A percentile compares a stretch with the other conserved stretches of the same genome.
phyloP scores from a whole-genome alignment of 148 eudicot species.

The Selenicereus undatus region DNA sequence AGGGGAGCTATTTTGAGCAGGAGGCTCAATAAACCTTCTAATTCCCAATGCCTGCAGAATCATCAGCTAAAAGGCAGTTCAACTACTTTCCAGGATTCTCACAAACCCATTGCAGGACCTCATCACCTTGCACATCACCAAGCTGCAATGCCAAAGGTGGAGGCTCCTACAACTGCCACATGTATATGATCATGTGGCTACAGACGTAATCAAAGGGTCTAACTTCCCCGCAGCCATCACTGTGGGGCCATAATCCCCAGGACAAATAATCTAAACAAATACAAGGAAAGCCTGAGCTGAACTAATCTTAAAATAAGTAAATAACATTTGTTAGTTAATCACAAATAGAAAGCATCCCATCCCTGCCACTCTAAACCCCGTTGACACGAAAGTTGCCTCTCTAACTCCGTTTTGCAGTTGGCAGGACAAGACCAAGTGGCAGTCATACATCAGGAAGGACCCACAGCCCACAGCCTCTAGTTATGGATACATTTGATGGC shows the following conservation, averaged over 20 bases:
- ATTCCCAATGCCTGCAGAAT: slow-evolving; percentile 20
- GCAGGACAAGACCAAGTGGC: slow-evolving; percentile 35
- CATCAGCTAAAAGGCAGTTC: slow-evolving; percentile 23
- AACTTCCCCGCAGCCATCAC: slow-evolving; percentile 21
- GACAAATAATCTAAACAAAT: slow-evolving; percentile 16
- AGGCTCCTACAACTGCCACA: slow-evolving; percentile 20
- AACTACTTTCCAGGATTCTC: slow-evolving; percentile 21
- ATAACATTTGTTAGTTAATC: slow-evolving; percentile 20
- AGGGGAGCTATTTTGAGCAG: neutral
- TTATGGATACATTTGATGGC: slow-evolving; percentile 49
- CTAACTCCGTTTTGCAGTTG: slow-evolving; percentile 21
- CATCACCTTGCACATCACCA: slow-evolving; percentile 25
- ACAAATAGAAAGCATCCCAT: slow-evolving; percentile 1
- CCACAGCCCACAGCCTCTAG: slow-evolving; percentile 60
- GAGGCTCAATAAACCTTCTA: neutral
- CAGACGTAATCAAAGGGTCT: slow-evolving; percentile 25
- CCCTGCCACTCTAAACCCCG: slow-evolving; percentile 30
- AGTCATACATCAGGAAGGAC: slow-evolving; percentile 47
- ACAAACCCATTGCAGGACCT: slow-evolving; percentile 5
- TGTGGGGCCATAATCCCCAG: slow-evolving; percentile 21
- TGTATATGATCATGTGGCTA: slow-evolving; percentile 32
- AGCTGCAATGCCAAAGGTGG: slow-evolving; percentile 28
- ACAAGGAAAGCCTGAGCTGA: neutral
- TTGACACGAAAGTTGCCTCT: slow-evolving; percentile 35
- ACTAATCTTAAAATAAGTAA: neutral